Evolutionary conservation across 164 flowering plant genomes (phyloP).

Genomic region (Macadamia tetraphylla): DNA sequence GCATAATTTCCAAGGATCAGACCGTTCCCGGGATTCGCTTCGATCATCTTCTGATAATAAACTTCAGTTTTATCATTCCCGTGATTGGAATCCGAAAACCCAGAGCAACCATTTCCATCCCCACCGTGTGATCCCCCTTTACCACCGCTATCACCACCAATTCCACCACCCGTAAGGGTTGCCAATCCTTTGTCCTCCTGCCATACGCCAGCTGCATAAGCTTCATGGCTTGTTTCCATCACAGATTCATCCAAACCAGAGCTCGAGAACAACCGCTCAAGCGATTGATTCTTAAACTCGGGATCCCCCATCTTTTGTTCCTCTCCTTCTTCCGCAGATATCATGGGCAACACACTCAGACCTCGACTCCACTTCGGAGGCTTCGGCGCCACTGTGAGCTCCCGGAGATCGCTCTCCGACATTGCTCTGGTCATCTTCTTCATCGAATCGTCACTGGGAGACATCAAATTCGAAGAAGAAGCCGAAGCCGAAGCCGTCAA

Average conservation of each 20-base stretch:
- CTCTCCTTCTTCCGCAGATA: constrained; percentile 18
- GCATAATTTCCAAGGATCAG: constrained; percentile 59
- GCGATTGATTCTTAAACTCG: constrained; percentile 9
- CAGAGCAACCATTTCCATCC: constrained; percentile 10
- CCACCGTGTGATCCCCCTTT: constrained; percentile 20
- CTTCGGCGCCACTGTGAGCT: constrained; percentile 17
- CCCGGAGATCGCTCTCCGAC: constrained; percentile 42
- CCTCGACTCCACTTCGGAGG: constrained; percentile 17
- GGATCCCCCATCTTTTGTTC: constrained; percentile 8
- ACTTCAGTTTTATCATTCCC: constrained; percentile 26
- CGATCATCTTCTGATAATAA: constrained; percentile 56
- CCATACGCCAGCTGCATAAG: constrained; percentile 10
- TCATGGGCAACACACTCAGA: not conserved
- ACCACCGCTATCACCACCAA: constrained; percentile 19
- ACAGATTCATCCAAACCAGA: constrained; percentile 26
- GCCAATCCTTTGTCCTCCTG: constrained; percentile 8
- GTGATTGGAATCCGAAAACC: constrained; percentile 18
- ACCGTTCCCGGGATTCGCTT: constrained; percentile 51
- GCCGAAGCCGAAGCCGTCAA: constrained; percentile 1
- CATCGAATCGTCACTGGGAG: constrained; percentile 14
- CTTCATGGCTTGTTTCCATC: constrained; percentile 16
- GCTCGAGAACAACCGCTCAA: constrained; percentile 23
- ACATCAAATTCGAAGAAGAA: constrained; percentile 10
- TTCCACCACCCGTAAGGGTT: constrained; percentile 17
- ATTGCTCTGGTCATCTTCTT: constrained; percentile 30